phyloP scores from a whole-genome alignment of 2,329 filamentous ascomycete species.

The Ascochyta koolunga region DNA sequence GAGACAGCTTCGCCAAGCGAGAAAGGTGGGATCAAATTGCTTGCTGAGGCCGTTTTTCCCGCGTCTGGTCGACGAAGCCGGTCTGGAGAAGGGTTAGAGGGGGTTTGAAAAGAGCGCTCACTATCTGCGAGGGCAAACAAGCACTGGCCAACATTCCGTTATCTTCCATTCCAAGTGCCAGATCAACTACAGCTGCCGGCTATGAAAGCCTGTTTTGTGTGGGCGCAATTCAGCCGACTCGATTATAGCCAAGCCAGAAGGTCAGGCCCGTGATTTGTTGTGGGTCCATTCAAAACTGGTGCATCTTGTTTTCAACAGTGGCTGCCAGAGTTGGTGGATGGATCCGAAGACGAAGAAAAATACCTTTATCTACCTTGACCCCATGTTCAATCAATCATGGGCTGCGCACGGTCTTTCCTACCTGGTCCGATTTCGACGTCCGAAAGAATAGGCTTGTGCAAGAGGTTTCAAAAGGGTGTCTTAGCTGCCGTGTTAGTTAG shows the following conservation, averaged over 20 bases:
- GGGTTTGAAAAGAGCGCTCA: too few species aligned
- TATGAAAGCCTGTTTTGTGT: not conserved
- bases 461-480: not conserved
- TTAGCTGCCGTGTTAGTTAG: not conserved
- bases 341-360: constrained; percentile 4
- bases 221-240: not conserved
- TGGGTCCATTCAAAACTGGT: constrained; percentile 1
- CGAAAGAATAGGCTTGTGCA: not conserved
- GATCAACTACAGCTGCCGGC: constrained; percentile 5
- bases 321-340: constrained; percentile 4
- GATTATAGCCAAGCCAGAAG: not conserved
- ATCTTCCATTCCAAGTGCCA: constrained; percentile 4
- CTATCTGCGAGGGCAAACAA: too few species aligned
- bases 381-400: constrained; percentile 3
- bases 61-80: too few species aligned
- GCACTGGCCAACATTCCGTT: not conserved
- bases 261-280: not conserved
- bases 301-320: not conserved
- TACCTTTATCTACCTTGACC: not conserved
- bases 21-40: not conserved
- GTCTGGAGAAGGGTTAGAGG: too few species aligned
- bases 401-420: not conserved
- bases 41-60: not conserved
- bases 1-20: not conserved
- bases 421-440: constrained; percentile 1